Percentiles rank a stretch among this genome's conserved stretches.
These are phyloP conservation scores for Scedosporium minutisporum DNA, from an alignment of 2,329 filamentous ascomycete genomes.

Conservation along the genomic window DNA sequence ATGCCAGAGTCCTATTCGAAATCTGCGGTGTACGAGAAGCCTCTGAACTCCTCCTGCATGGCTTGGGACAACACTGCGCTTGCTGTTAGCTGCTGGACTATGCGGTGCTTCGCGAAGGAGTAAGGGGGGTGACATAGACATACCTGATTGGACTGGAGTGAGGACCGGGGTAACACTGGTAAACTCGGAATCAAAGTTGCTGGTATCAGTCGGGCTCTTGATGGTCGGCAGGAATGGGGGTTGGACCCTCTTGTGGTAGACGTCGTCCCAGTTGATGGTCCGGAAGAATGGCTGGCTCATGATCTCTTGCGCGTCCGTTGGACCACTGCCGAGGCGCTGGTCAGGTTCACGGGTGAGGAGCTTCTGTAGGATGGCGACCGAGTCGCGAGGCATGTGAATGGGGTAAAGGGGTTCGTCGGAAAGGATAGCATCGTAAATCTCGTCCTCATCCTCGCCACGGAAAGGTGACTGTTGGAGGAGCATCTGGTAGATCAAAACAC, in stretches of 20 bases:
- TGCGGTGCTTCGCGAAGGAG: not conserved
- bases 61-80: constrained; percentile 80
- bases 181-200: constrained; percentile 98
- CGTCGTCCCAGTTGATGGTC: constrained; percentile 97
- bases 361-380: constrained; percentile 95
- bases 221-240: constrained; percentile 87
- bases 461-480: constrained; percentile 97
- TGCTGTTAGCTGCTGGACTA: not conserved
- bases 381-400: constrained; percentile 97
- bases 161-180: constrained; percentile 96
- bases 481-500: constrained; percentile 99
- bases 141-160: constrained; percentile 94
- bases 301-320: constrained; percentile 94
- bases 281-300: constrained; percentile 99
- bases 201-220: constrained; percentile 91
- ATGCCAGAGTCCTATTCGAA: constrained; percentile 50
- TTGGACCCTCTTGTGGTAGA: constrained; percentile 86
- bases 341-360: constrained; percentile 92
- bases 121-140: constrained; percentile 25
- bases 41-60: constrained; percentile 99
- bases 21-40: constrained; percentile 94
- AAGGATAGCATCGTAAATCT: constrained; percentile 97
- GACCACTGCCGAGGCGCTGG: constrained; percentile 81
- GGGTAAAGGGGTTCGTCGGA: constrained; percentile 96
- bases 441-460: constrained; percentile 96